These are phyloP conservation scores for Evansstolkia leycettana DNA, from an alignment of 495 filamentous ascomycete genomes.

Conservation along the genomic window DNA sequence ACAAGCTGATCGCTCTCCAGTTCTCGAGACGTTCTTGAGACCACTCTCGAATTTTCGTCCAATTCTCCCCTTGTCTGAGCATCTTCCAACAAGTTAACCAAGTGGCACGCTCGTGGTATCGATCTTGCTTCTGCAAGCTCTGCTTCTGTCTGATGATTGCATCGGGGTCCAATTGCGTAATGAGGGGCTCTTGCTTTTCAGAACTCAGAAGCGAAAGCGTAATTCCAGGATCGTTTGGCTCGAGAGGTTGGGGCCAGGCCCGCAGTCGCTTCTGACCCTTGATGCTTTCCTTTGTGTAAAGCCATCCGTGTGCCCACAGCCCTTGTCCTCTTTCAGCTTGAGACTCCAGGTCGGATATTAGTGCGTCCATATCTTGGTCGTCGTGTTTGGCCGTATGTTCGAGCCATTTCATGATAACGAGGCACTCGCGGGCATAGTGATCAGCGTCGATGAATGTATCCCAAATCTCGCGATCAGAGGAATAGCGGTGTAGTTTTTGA, in stretches of 20 bases:
- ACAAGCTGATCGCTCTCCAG: slow-evolving; percentile 61
- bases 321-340: slow-evolving; percentile 50
- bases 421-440: slow-evolving; percentile 59
- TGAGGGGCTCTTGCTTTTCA: slow-evolving; percentile 47
- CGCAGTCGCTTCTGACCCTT: slow-evolving; percentile 77
- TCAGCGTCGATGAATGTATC: slow-evolving; percentile 51
- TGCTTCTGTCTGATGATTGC: slow-evolving; percentile 65
- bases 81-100: slow-evolving; percentile 88
- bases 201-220: slow-evolving; percentile 42
- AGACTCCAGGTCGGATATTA: slow-evolving; percentile 56
- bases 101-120: slow-evolving; percentile 72
- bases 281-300: slow-evolving; percentile 79
- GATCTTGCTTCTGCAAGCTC: slow-evolving; percentile 63
- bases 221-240: slow-evolving; percentile 43
- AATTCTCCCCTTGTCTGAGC: slow-evolving; percentile 62
- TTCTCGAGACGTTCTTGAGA: slow-evolving; percentile 63
- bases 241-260: slow-evolving; percentile 49
- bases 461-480: slow-evolving; percentile 51
- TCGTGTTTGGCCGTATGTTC: slow-evolving; percentile 54
- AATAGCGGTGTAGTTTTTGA: slow-evolving; percentile 42
- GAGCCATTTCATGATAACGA: slow-evolving; percentile 71
- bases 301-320: slow-evolving; percentile 74
- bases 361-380: slow-evolving; percentile 55
- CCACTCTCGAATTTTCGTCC: slow-evolving; percentile 67
- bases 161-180: slow-evolving; percentile 94